Conservation (phyloP, 129 eudicot genomes). For the Mikania micrantha region DNA sequence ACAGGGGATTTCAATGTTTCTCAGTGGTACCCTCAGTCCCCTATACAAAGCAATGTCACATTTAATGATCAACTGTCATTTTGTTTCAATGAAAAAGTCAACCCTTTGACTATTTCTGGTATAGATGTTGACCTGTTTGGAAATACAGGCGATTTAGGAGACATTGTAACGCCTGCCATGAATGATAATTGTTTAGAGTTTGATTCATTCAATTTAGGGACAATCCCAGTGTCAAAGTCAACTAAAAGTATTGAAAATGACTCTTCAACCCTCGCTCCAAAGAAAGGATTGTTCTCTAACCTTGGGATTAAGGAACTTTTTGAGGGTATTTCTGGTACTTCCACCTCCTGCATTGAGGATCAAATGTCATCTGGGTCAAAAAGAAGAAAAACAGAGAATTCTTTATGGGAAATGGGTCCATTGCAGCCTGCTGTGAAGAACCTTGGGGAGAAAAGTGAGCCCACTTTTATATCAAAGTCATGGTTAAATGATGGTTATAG, state of each 20-base stretch:
- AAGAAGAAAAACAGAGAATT: slow-evolving; percentile 47
- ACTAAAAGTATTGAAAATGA: slow-evolving; percentile 20
- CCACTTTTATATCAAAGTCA: slow-evolving; percentile 24
- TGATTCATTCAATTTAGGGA: slow-evolving; percentile 23
- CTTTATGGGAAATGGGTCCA: slow-evolving; percentile 23
- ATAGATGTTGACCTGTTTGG: slow-evolving; percentile 31
- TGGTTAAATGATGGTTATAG: slow-evolving; percentile 42
- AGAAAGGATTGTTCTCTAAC: slow-evolving; percentile 70
- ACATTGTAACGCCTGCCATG: slow-evolving; percentile 31
- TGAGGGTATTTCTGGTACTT: slow-evolving; percentile 42
- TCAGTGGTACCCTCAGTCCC: slow-evolving; percentile 36
- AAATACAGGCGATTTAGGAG: slow-evolving; percentile 28
- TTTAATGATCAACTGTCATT: slow-evolving; percentile 27
- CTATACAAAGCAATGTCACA: slow-evolving; percentile 29
- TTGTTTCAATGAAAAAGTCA: slow-evolving; percentile 25
- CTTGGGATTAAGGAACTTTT: slow-evolving; percentile 69
- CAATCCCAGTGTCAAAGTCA: slow-evolving; percentile 21
- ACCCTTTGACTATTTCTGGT: slow-evolving; percentile 25
- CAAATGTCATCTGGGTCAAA: slow-evolving; percentile 40
- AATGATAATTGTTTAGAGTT: slow-evolving; percentile 22
- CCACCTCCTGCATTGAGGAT: slow-evolving; percentile 52
- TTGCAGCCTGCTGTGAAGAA: slow-evolving; percentile 23
- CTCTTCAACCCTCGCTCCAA: slow-evolving; percentile 16
- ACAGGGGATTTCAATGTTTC: slow-evolving; percentile 29
- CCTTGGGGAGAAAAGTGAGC: slow-evolving; percentile 31